Evolutionary conservation across 2,329 filamentous ascomycete species (phyloP).

Genomic region (Penicillium italicum): DNA sequence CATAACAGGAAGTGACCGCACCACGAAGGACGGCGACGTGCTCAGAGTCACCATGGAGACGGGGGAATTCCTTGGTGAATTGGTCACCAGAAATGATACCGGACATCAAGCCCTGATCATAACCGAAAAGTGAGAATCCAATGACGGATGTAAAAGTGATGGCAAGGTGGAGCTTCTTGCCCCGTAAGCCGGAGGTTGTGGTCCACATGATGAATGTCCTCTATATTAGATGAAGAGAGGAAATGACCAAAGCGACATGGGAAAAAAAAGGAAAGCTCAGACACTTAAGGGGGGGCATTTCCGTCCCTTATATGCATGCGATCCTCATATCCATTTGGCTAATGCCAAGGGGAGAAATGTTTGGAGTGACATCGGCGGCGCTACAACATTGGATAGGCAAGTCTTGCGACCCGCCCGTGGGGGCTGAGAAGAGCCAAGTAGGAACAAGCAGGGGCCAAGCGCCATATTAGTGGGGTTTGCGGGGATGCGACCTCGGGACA

Average conservation of each 20-base stretch:
- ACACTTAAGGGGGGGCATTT: not conserved
- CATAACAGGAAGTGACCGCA: slow-evolving; percentile 52
- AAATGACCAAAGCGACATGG: slow-evolving; percentile 1
- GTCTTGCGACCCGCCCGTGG: slow-evolving; percentile 9
- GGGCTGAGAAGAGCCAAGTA: not conserved
- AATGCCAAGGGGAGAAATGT: slow-evolving; percentile 1
- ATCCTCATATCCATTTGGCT: not conserved
- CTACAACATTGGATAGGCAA: slow-evolving; percentile 2
- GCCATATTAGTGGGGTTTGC: slow-evolving; percentile 5
- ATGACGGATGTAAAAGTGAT: slow-evolving; percentile 33
- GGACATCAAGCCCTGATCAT: slow-evolving; percentile 37
- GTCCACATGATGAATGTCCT: slow-evolving; percentile 29
- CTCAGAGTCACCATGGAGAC: slow-evolving; percentile 13
- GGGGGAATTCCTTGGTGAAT: slow-evolving; percentile 26
- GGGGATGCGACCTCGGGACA: slow-evolving; percentile 6
- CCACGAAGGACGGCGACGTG: slow-evolving; percentile 47
- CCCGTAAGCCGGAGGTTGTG: slow-evolving; percentile 27
- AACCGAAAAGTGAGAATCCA: slow-evolving; percentile 53
- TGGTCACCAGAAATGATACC: slow-evolving; percentile 28
- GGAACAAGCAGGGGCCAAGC: not conserved
- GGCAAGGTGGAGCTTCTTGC: slow-evolving; percentile 19
- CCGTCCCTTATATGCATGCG: slow-evolving; percentile 1
- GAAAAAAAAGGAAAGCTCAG: not conserved
- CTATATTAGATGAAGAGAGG: slow-evolving; percentile 1
- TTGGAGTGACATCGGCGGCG: slow-evolving; percentile 8